Evolutionary conservation across 192 early-diverging fungal species (phyloP), one percentile per base, ranked within the genome.

Genomic region (Phycomyces blakesleeanus): DNA sequence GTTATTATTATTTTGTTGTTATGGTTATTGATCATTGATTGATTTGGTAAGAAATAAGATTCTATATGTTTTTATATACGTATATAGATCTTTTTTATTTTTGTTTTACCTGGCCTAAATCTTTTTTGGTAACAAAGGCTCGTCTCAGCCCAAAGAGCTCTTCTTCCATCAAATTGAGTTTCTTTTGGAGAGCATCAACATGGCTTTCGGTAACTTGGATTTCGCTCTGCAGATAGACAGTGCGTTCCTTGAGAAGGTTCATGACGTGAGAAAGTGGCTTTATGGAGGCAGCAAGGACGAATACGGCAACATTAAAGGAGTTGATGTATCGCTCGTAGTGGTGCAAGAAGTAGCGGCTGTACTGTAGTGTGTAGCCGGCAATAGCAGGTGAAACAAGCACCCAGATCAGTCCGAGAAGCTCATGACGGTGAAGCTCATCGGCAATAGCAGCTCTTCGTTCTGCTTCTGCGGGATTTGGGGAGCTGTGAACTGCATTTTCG

Each of bases 71-170:
- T 37, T 62, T 49, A 15, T 18, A 20, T 44, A 26, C 25, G 29
- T 20, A 47, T 60, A 18, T 64, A 10, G 14, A 40, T 26, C 4
- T 57, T 11, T 21, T 37, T 60, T 38, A 37, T 1, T 14, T 16
- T 10, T 47, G 66, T 61, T 69, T 63, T 8, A 80, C 76, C 27
- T 82, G 81, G 5, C 69, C 63, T 1, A 85, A 56, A 50, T 84
- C 80, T 11, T 76, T 65, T 64, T 84, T 85, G 41, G 83, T 83
- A 14, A 81, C 82, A 67, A 74, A 80, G 0, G 79, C 82, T 22
- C 74, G 71, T 20, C 78, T 72, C 51, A 85, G 65, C 15, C 64
- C 66, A 9, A 62, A 42, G 15, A 85, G 59, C 47, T 84, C 84
- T 14, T 78, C 61, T 61, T 85, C 81, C 11, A 85, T 56, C 18